Evolutionary conservation across 805 yeast genomes (phyloP).

Genomic region (Myxozyma geophila): DNA sequence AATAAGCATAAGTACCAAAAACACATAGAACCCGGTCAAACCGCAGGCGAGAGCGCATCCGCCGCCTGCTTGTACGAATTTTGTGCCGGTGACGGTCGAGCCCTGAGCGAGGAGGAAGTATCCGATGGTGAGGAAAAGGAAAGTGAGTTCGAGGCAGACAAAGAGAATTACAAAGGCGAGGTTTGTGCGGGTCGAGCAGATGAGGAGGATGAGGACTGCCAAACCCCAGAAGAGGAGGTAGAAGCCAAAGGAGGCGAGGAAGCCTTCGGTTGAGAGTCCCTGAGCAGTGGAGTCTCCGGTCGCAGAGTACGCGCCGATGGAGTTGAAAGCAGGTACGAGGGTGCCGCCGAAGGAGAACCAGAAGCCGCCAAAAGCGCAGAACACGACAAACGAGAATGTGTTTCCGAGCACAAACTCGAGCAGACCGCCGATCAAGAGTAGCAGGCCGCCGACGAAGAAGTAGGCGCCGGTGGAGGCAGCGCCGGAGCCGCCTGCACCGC

Average conservation of each 20-base stretch:
- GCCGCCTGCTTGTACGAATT: slow-evolving; percentile 33
- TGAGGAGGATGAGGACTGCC: slow-evolving; percentile 21
- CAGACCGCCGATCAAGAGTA: slow-evolving; percentile 30
- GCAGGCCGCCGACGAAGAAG: slow-evolving; percentile 33
- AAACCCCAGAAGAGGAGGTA: slow-evolving; percentile 33
- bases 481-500: slow-evolving; percentile 36
- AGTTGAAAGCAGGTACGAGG: slow-evolving; percentile 33
- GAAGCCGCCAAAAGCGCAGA: slow-evolving; percentile 33
- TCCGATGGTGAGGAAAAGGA: slow-evolving; percentile 29
- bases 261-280: slow-evolving; percentile 24
- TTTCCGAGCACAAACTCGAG: slow-evolving; percentile 38
- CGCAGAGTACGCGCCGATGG: slow-evolving; percentile 34
- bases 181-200: slow-evolving; percentile 36
- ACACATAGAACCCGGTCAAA: slow-evolving; percentile 31
- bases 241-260: slow-evolving; percentile 32
- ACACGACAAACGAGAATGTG: slow-evolving; percentile 37
- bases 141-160: slow-evolving; percentile 21
- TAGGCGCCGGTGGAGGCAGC: slow-evolving; percentile 36
- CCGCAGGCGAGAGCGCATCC: slow-evolving; percentile 31
- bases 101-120: slow-evolving; percentile 23
- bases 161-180: slow-evolving; percentile 31
- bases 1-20: slow-evolving; percentile 34
- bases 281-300: slow-evolving; percentile 28
- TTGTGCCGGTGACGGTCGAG: not conserved
- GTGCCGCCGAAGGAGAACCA: slow-evolving; percentile 36